These are phyloP conservation scores for Sugiyamaella japonica DNA, from an alignment of 1,139 yeast genomes.

Conservation along the genomic window DNA sequence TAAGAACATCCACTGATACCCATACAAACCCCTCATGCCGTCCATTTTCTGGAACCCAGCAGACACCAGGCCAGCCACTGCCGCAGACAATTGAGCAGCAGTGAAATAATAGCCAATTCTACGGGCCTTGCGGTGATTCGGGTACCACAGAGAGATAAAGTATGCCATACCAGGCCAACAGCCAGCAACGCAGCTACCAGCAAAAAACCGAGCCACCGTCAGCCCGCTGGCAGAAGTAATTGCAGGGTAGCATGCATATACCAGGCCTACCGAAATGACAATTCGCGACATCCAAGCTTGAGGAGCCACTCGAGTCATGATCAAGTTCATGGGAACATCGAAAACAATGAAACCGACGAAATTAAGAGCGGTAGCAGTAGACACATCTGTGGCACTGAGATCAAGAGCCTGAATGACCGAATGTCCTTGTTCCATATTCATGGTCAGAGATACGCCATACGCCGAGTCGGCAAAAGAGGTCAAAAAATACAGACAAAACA, in stretches of 20 bases:
- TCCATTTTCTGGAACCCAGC: constrained; percentile 89
- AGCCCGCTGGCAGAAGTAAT: constrained; percentile 57
- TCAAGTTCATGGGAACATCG: constrained; percentile 84
- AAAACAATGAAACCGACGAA: constrained; percentile 81
- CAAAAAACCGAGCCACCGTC: constrained; percentile 68
- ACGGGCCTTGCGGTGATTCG: constrained; percentile 70
- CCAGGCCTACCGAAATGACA: constrained; percentile 72
- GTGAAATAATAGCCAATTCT: constrained; percentile 88
- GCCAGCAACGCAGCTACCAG: constrained; percentile 85
- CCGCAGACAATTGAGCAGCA: constrained; percentile 86
- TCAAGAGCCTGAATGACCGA: constrained; percentile 57
- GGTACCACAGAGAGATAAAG: constrained; percentile 83
- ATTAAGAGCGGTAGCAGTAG: constrained; percentile 78
- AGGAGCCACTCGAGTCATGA: constrained; percentile 82
- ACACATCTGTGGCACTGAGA: constrained; percentile 56
- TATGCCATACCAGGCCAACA: constrained; percentile 94
- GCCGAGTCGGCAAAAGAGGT: constrained; percentile 78
- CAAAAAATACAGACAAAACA: constrained; percentile 77
- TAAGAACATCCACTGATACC: constrained; percentile 88
- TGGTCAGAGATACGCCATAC: constrained; percentile 78
- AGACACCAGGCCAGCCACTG: constrained; percentile 80
- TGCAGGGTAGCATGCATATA: constrained; percentile 70
- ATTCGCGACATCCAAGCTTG: constrained; percentile 84
- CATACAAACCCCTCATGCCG: constrained; percentile 64
- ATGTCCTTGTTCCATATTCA: constrained; percentile 66